Base-by-base conservation (phyloP, 2,329 filamentous ascomycete species). In the Phoma sp. region DNA sequence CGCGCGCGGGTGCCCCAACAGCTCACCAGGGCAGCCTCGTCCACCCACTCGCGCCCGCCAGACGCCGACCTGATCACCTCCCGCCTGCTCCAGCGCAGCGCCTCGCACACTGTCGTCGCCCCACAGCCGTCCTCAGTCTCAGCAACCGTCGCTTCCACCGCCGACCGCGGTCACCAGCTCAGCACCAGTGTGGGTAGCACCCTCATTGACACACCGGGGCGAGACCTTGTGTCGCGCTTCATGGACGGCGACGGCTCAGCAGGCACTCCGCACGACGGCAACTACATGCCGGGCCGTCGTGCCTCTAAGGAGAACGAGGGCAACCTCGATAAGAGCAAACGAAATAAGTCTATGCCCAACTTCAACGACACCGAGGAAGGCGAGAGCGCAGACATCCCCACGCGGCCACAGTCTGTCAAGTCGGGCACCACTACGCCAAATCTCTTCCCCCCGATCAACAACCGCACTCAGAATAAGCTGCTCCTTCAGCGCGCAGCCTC, bases 401-500 rank as follows among this genome's bases (percentile, higher is more conserved):
- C 61, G 18, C 65, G 65, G 39, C 58, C 69, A 11, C 64, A 59
- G 4, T 64, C 68, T 7, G 65, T 67, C 29, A 68, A 67, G 27
- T 75, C 72, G 10, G 73, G 74, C n/a, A 66, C 74, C 9, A 67
- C 72, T 69, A 65, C 78, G 59, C 64, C 75, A 65, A 73, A 68
- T n/a, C 63, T 73, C 76, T 58, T 76, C 30, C 59, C 74, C 61
- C 37, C 41, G n/a, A 40, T 46, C 41, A 59, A 78, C 65, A 89
- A 86, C 48, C 82, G 89, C 11, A 90, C 87, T 1, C 88, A 91
- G 73, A 88, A 91, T 70, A 91, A 91, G 66, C 78, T 91, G 11
- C 88, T 90, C 74, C 80, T 91, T 1, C 88, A 91, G 67, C 83
- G 89, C 33, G 88, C 87, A 27, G 89, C 87, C 67, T 90, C 88